phyloP scores from a whole-genome alignment of 768 basidiomycete species.

The Leccinum arenicola region DNA sequence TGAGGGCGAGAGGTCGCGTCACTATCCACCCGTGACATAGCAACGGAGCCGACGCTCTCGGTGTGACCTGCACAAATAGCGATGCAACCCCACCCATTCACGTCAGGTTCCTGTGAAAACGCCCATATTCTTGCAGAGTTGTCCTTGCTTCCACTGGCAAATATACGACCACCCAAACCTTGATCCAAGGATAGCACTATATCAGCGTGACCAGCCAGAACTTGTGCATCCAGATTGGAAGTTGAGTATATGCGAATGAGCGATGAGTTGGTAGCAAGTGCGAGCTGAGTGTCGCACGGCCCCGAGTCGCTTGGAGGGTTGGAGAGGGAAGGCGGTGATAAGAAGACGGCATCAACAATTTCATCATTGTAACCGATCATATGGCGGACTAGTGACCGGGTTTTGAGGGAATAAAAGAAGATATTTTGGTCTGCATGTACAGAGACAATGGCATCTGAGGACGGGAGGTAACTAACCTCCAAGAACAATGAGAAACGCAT shows the following conservation, averaged over 20 bases:
- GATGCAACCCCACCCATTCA: slow-evolving; percentile 55
- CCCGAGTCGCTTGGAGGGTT: slow-evolving; percentile 17
- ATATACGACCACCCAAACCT: slow-evolving; percentile 59
- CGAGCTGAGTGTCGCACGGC: slow-evolving; percentile 67
- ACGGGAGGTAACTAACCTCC: slow-evolving; percentile 60
- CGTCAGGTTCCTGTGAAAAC: slow-evolving; percentile 12
- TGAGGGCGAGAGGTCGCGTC: slow-evolving; percentile 33
- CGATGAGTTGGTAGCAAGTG: slow-evolving; percentile 96
- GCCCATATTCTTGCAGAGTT: slow-evolving; percentile 85
- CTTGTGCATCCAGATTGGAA: slow-evolving; percentile 71
- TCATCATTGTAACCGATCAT: slow-evolving; percentile 98
- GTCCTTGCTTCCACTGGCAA: slow-evolving; percentile 95
- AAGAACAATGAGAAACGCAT: slow-evolving; percentile 16
- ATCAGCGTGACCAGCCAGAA: slow-evolving; percentile 86
- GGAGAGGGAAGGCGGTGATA: slow-evolving; percentile 43
- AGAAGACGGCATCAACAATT: slow-evolving; percentile 85
- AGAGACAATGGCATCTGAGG: slow-evolving; percentile 66
- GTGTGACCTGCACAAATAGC: slow-evolving; percentile 92
- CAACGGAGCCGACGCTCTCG: slow-evolving; percentile 89
- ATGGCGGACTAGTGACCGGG: slow-evolving; percentile 65
- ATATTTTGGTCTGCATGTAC: slow-evolving; percentile 98
- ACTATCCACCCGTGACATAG: slow-evolving; percentile 56
- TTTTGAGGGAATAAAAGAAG: slow-evolving; percentile 79
- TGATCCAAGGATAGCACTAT: slow-evolving; percentile 86
- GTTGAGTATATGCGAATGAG: slow-evolving; percentile 88